Conservation (phyloP, 2,329 filamentous ascomycete species). For the Mariannaea sp. region DNA sequence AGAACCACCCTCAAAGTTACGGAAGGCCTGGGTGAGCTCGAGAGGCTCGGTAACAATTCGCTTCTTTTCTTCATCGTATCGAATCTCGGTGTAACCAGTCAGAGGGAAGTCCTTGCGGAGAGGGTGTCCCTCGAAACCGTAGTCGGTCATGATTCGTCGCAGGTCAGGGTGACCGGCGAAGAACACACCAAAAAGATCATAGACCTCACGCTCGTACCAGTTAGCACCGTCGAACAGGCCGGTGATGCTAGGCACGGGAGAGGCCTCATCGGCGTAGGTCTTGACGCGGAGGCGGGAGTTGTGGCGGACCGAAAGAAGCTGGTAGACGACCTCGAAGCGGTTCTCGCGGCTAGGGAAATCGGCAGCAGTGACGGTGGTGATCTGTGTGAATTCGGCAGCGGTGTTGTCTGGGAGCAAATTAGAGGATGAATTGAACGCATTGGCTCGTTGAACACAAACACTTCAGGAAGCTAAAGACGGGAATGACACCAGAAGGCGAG, state of each 20-base stretch:
- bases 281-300: slow-evolving; percentile 97
- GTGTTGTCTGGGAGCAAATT: slow-evolving; percentile 72
- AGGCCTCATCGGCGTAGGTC: slow-evolving; percentile 97
- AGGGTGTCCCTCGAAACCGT: slow-evolving; percentile 97
- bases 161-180: slow-evolving; percentile 95
- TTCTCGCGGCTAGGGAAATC: slow-evolving; percentile 95
- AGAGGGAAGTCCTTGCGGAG: slow-evolving; percentile 97
- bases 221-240: slow-evolving; percentile 91
- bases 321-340: slow-evolving; percentile 98
- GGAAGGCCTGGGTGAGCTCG: slow-evolving; percentile 96
- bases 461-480: slow-evolving; percentile 93
- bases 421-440: slow-evolving; percentile 15
- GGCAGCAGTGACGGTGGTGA: slow-evolving; percentile 90
- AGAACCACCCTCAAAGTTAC: slow-evolving; percentile 93
- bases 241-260: slow-evolving; percentile 87
- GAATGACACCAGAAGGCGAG: slow-evolving; percentile 82
- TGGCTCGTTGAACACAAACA: slow-evolving; percentile 47
- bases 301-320: slow-evolving; percentile 92
- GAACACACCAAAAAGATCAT: slow-evolving; percentile 97
- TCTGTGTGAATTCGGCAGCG: slow-evolving; percentile 91
- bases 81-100: slow-evolving; percentile 96
- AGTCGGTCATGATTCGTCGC: slow-evolving; percentile 98
- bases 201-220: slow-evolving; percentile 98
- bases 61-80: slow-evolving; percentile 99
- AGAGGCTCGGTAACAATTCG: slow-evolving; percentile 96